A percentile compares a stretch with the other conserved stretches of the same genome.
phyloP scores from a whole-genome alignment of 2,329 filamentous ascomycete species.

The Pyricularia sp. region DNA sequence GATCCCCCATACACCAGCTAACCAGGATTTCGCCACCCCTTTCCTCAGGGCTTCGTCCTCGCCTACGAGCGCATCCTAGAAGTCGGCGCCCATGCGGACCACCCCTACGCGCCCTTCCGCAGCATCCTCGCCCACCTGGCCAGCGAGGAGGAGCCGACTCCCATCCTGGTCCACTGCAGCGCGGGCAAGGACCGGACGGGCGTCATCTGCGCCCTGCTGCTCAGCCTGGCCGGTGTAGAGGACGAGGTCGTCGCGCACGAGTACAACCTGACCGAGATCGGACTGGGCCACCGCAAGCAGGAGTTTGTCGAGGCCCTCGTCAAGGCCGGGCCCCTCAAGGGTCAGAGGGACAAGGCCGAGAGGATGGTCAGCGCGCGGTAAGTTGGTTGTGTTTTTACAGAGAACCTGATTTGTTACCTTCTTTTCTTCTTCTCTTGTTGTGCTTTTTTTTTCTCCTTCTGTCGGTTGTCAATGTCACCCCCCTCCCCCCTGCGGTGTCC shows the following conservation, averaged over 20 bases:
- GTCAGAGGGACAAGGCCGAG: constrained; percentile 28
- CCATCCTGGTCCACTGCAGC: constrained; percentile 58
- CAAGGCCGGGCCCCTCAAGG: constrained; percentile 34
- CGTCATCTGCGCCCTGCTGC: constrained; percentile 51
- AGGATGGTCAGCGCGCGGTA: constrained; percentile 31
- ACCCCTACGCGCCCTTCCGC: constrained; percentile 41
- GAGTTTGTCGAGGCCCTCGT: constrained; percentile 37
- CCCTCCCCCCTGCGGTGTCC: neutral
- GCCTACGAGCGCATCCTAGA: constrained; percentile 51
- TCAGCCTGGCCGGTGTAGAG: constrained; percentile 48
- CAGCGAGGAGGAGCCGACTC: constrained; percentile 21
- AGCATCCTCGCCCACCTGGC: constrained; percentile 43
- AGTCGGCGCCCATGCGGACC: constrained; percentile 27
- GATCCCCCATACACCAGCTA: neutral
- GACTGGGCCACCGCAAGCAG: constrained; percentile 39
- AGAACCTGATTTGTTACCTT: too few relatives aligned
- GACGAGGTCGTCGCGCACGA: constrained; percentile 50
- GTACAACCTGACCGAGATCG: constrained; percentile 53
- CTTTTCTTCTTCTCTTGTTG: neutral
- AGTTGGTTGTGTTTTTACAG: constrained; percentile 6
- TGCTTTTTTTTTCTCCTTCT: too few relatives aligned
- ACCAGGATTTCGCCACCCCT: neutral
- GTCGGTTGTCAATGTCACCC: neutral
- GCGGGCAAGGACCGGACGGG: constrained; percentile 70
- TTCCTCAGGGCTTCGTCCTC: constrained; percentile 41